Conservation (phyloP, 2,329 filamentous ascomycete species). For the Monilinia fructigena region DNA sequence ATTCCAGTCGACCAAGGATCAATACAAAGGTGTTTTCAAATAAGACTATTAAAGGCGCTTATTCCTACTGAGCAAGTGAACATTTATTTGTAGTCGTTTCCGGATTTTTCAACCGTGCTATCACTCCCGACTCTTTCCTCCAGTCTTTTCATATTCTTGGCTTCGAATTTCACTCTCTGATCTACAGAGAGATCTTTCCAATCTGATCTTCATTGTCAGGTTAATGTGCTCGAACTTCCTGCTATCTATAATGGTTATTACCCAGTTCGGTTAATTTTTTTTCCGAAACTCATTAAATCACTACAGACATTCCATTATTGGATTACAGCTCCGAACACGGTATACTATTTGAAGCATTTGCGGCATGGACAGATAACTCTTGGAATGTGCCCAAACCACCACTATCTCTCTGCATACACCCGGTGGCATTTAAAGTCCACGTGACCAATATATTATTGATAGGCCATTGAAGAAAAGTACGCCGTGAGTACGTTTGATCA, state of each 20-base stretch:
- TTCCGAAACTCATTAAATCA: constrained; percentile 14
- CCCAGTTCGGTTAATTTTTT: not conserved
- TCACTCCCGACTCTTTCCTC: not conserved
- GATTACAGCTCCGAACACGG: too few species aligned
- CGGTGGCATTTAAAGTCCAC: not conserved
- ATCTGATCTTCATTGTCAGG: not conserved
- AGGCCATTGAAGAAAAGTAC: not conserved
- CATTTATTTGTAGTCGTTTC: not conserved
- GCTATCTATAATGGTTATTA: not conserved
- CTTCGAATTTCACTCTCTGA: not conserved
- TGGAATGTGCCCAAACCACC: not conserved
- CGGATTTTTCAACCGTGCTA: not conserved
- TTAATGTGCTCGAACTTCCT: not conserved
- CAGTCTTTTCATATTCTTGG: not conserved
- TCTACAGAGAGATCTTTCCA: not conserved
- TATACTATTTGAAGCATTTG: too few species aligned
- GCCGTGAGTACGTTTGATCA: not conserved
- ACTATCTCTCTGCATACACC: not conserved
- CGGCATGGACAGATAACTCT: not conserved
- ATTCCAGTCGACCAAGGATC: not conserved
- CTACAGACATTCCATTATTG: not conserved
- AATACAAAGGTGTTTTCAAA: not conserved
- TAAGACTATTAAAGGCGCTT: not conserved
- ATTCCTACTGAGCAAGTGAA: not conserved
- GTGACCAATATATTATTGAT: constrained; percentile 5